A percentile compares a stretch with the other conserved stretches of the same genome.
phyloP scores from a whole-genome alignment of 2,329 filamentous ascomycete species.

The Trichoderma harzianum region DNA sequence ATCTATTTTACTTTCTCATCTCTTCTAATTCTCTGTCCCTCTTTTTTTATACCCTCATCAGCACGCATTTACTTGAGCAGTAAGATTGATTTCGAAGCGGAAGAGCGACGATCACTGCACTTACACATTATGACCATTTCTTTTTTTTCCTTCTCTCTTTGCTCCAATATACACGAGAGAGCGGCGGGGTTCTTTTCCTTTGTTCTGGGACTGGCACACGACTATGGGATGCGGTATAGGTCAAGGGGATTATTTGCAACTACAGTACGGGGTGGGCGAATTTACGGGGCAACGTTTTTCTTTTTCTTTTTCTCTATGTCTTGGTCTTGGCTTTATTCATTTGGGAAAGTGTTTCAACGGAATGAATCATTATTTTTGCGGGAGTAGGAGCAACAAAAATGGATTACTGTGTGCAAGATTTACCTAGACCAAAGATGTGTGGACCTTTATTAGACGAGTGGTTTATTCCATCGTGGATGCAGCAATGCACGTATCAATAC shows the following conservation, averaged over 20 bases:
- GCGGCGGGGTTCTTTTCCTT: neutral
- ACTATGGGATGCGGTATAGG: neutral
- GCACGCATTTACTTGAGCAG: constrained; percentile 4
- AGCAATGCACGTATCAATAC: constrained; percentile 12
- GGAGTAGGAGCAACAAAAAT: constrained; percentile 10
- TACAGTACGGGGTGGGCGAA: neutral
- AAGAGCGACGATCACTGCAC: neutral
- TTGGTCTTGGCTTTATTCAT: neutral
- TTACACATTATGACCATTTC: neutral
- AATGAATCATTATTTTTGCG: neutral
- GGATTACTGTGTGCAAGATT: neutral
- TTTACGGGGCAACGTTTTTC: neutral
- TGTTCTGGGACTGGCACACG: neutral
- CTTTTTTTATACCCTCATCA: constrained; percentile 4
- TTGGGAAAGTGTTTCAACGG: constrained; percentile 6
- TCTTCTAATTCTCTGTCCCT: constrained; percentile 1
- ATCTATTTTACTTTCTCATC: neutral
- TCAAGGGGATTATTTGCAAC: neutral
- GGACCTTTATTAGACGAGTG: neutral
- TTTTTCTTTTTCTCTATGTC: neutral
- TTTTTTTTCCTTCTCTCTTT: neutral
- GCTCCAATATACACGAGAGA: neutral
- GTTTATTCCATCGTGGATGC: neutral
- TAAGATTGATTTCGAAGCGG: neutral
- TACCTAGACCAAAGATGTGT: neutral